Evolutionary conservation across 2,329 filamentous ascomycete genomes (phyloP).

Genomic region (Pseudocercospora vitis): DNA sequence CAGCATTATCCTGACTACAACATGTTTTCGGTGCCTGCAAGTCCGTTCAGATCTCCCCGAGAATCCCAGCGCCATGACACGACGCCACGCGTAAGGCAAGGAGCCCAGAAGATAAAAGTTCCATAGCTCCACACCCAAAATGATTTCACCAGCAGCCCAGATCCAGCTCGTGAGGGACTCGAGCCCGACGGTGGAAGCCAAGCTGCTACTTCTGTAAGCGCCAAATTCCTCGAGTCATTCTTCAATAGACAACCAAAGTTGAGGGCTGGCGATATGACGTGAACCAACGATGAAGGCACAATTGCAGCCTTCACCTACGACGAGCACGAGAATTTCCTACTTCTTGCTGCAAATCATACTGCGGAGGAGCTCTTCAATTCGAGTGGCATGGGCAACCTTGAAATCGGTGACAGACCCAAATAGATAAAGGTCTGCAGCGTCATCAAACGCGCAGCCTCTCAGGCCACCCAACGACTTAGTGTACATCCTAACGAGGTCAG

Average conservation of each 20-base stretch:
- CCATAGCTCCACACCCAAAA: background rate
- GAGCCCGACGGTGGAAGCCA: background rate
- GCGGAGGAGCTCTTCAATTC: background rate
- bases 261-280: background rate
- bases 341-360: background rate
- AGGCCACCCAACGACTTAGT: background rate
- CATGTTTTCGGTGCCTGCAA: too few relatives aligned
- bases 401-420: background rate
- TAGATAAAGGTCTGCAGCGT: background rate
- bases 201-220: background rate
- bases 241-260: background rate
- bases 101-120: too few relatives aligned
- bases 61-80: background rate
- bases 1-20: too few relatives aligned
- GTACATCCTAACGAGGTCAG: background rate
- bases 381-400: background rate
- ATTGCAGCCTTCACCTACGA: background rate
- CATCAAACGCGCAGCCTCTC: background rate
- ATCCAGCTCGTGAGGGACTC: background rate
- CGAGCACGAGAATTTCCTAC: background rate
- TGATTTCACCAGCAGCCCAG: background rate
- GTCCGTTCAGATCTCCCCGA: too few relatives aligned
- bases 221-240: background rate
- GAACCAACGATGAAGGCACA: background rate
- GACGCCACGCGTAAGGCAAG: too few relatives aligned